Conservation (phyloP, 371 early-diverging fungal genomes). For the Vairimorpha ceranae region DNA sequence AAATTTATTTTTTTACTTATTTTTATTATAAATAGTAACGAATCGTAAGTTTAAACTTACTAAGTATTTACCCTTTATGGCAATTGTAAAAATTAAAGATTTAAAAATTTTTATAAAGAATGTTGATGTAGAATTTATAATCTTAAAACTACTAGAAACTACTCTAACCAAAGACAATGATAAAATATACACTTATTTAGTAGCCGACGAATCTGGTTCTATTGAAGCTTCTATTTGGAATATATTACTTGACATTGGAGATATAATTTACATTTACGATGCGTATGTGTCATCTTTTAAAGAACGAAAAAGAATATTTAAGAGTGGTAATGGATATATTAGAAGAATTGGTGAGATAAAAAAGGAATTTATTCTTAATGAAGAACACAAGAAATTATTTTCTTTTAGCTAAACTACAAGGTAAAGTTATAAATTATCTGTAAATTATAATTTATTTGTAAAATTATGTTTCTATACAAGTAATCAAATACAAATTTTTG, state of each 20-base stretch:
- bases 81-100: slow-evolving; percentile 23
- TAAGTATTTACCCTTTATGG: neutral
- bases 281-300: slow-evolving; percentile 29
- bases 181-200: slow-evolving; percentile 30
- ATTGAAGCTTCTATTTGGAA: slow-evolving; percentile 40
- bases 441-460: no score
- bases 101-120: slow-evolving; percentile 32
- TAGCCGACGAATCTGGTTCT: slow-evolving; percentile 46
- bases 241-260: slow-evolving; percentile 14
- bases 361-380: slow-evolving; percentile 27
- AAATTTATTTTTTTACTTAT: no score
- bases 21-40: no score
- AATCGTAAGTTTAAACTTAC: no score
- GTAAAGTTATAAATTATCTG: no score
- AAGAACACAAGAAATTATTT: slow-evolving; percentile 4
- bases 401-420: no score
- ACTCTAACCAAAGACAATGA: slow-evolving; percentile 45
- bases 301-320: slow-evolving; percentile 23
- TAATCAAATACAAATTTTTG: no score
- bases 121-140: slow-evolving; percentile 37
- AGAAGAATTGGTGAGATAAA: slow-evolving; percentile 28
- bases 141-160: slow-evolving; percentile 31
- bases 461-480: no score
- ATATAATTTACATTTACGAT: slow-evolving; percentile 32
- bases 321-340: slow-evolving; percentile 7